Percentiles rank a stretch among this genome's conserved stretches.
Evolutionary conservation across 306 rosid genomes (phyloP).

Genomic region (Glycine latifolia): DNA sequence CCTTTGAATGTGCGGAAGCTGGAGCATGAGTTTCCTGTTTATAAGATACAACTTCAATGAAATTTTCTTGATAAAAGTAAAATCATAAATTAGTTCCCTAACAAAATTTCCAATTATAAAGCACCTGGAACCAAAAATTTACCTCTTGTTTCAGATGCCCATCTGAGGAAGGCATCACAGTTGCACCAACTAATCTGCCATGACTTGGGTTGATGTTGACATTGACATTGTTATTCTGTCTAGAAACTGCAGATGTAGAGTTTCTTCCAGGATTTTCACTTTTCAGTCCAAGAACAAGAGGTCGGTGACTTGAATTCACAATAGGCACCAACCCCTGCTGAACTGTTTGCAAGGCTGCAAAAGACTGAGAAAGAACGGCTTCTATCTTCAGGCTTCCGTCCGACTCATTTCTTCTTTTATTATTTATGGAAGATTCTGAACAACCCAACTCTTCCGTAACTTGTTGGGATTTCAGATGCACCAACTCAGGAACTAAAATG

Average conservation of each 20-base stretch:
- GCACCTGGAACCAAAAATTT: conserved; percentile 38
- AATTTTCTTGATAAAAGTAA: conserved; percentile 34
- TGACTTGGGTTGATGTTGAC: conserved; percentile 45
- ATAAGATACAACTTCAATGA: conserved; percentile 50
- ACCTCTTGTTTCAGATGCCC: conserved; percentile 65
- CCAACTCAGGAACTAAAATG: conserved; percentile 17
- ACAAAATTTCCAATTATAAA: conserved; percentile 33
- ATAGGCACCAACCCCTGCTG: conserved; percentile 40
- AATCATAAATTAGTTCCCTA: conserved; percentile 44
- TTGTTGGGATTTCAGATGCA: conserved; percentile 40
- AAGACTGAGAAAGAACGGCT: conserved; percentile 47
- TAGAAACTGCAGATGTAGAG: conserved; percentile 50
- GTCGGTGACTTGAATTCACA: conserved; percentile 44
- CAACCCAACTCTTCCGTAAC: conserved; percentile 44
- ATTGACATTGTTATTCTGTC: conserved; percentile 50
- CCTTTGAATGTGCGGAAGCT: conserved; percentile 48
- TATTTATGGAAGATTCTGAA: conserved; percentile 25
- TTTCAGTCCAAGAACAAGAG: conserved; percentile 51
- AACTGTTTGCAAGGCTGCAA: conserved; percentile 40
- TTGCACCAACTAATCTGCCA: conserved; percentile 51
- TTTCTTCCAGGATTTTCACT: conserved; percentile 52
- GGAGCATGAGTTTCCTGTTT: conserved; percentile 61
- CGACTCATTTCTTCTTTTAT: conserved; percentile 29
- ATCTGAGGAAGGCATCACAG: conserved; percentile 50
- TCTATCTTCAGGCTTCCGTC: conserved; percentile 55